phyloP scores from a whole-genome alignment of 441 rosid genomes.

The Adansonia madagascariensis region DNA sequence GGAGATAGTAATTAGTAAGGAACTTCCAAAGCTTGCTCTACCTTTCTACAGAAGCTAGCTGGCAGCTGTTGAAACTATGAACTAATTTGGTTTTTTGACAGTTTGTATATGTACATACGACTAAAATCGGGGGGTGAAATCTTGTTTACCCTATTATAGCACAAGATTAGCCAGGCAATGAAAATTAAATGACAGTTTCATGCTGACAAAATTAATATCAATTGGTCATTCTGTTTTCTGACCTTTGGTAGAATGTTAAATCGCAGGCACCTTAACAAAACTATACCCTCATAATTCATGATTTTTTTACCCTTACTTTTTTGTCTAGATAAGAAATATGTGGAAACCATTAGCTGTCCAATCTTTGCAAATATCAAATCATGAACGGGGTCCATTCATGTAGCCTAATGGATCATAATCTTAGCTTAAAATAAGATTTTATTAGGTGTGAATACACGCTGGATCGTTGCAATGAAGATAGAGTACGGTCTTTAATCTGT shows the following conservation, averaged over 20 bases:
- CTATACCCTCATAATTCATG: background rate
- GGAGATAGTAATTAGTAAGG: background rate
- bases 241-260: background rate
- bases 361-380: slow-evolving; percentile 6
- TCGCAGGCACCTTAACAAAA: background rate
- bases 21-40: too few relatives aligned
- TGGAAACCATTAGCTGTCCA: background rate
- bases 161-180: background rate
- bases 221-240: background rate
- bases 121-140: too few relatives aligned
- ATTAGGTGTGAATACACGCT: slow-evolving; percentile 7
- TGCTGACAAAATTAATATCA: background rate
- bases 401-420: background rate
- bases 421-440: background rate
- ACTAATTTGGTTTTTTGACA: background rate
- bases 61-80: too few relatives aligned
- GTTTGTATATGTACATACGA: too few relatives aligned
- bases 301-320: background rate
- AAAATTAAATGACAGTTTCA: background rate
- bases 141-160: background rate
- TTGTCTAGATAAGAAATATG: background rate
- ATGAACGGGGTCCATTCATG: background rate
- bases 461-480: background rate
- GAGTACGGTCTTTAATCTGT: too few relatives aligned
- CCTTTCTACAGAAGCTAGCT: too few relatives aligned